phyloP scores from a whole-genome alignment of 2,329 filamentous ascomycete species.

The Hyphodiscus sp. region DNA sequence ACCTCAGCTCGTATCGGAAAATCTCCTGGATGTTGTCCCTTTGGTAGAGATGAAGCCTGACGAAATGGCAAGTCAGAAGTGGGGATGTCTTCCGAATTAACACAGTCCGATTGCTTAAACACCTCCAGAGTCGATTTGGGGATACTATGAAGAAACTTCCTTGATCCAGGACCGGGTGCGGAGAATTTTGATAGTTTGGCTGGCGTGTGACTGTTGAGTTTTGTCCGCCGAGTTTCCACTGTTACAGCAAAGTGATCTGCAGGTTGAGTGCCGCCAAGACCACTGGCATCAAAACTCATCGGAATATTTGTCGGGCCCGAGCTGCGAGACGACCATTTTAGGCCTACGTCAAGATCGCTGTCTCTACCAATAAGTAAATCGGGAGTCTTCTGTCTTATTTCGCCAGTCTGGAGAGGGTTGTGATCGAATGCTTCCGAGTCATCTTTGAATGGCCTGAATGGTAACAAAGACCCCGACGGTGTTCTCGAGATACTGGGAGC shows the following conservation, averaged over 20 bases:
- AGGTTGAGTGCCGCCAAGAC: slow-evolving; percentile 51
- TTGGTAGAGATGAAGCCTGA: not conserved
- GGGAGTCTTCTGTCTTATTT: slow-evolving; percentile 19
- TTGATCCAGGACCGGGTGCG: slow-evolving; percentile 4
- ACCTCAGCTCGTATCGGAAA: slow-evolving; percentile 16
- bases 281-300: slow-evolving; percentile 47
- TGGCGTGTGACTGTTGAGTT: not conserved
- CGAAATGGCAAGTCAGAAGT: not conserved
- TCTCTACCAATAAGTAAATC: slow-evolving; percentile 16
- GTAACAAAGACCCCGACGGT: slow-evolving; percentile 15
- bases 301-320: slow-evolving; percentile 9
- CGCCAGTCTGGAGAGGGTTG: slow-evolving; percentile 8
- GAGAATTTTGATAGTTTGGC: slow-evolving; percentile 13
- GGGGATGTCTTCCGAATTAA: slow-evolving; percentile 3
- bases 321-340: slow-evolving; percentile 27
- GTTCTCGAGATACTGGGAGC: slow-evolving; percentile 1
- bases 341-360: slow-evolving; percentile 29
- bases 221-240: slow-evolving; percentile 34
- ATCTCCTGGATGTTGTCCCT: not conserved
- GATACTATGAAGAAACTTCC: slow-evolving; percentile 15
- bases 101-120: slow-evolving; percentile 5
- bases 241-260: slow-evolving; percentile 58
- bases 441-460: slow-evolving; percentile 44
- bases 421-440: slow-evolving; percentile 22
- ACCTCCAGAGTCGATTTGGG: slow-evolving; percentile 12